phyloP scores from a whole-genome alignment of 1,284 basidiomycete species.

The Ustilago curta region DNA sequence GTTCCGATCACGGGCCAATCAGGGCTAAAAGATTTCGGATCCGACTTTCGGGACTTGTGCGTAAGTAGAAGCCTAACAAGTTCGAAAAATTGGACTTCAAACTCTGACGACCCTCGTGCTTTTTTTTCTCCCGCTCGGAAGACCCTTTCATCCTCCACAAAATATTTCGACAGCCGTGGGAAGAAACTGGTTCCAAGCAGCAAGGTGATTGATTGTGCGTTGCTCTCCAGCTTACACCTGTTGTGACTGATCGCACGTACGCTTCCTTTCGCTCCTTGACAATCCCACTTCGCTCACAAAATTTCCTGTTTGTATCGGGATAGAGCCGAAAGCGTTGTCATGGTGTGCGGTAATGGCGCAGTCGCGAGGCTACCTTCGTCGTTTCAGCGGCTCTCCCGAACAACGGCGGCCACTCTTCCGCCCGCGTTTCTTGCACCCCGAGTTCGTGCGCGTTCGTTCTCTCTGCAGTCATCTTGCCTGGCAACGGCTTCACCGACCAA shows the following conservation, averaged over 20 bases:
- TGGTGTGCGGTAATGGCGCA: conserved; percentile 19
- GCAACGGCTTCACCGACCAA: conserved; percentile 2
- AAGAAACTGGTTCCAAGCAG: neutral
- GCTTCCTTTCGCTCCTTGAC: neutral
- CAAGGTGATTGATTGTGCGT: neutral
- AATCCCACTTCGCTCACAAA: neutral
- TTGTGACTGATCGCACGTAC: neutral
- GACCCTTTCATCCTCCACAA: conserved; percentile 23
- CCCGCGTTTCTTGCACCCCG: conserved; percentile 28
- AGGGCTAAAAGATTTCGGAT: conserved; percentile 37
- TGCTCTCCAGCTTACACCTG: neutral
- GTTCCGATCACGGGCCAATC: conserved; percentile 52
- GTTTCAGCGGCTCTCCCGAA: conserved; percentile 7
- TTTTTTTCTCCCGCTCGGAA: neutral
- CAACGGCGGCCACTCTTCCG: conserved; percentile 5
- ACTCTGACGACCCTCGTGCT: neutral
- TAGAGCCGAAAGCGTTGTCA: neutral
- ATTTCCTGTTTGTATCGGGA: neutral
- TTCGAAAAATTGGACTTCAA: neutral
- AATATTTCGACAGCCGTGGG: neutral
- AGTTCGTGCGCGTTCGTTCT: conserved; percentile 19
- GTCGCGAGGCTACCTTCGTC: conserved; percentile 20
- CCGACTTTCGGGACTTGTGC: conserved; percentile 5
- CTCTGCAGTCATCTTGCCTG: conserved; percentile 1
- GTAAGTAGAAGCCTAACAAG: conserved; percentile 3